Evolutionary conservation across 2,329 filamentous ascomycete genomes (phyloP).

Genomic region (Alternaria dauci): DNA sequence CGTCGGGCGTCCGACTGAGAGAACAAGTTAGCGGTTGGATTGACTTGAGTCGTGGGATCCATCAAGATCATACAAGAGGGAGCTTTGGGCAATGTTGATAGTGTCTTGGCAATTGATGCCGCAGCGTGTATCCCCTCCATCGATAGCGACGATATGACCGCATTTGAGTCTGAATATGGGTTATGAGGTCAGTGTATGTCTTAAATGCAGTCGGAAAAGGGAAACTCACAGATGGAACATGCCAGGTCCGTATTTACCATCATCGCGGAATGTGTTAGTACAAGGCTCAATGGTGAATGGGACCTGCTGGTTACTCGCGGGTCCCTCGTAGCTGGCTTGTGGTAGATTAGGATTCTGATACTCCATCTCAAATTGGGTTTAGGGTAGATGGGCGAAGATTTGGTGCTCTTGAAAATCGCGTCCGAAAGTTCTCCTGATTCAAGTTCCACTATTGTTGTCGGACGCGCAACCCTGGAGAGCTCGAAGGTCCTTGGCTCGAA

Average conservation of each 20-base stretch:
- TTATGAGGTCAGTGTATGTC: too few relatives aligned
- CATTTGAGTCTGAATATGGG: slow-evolving; percentile 15
- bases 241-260: neutral
- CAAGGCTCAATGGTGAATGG: neutral
- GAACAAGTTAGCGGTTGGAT: neutral
- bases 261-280: slow-evolving; percentile 4
- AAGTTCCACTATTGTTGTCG: neutral
- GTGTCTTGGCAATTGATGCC: slow-evolving; percentile 25
- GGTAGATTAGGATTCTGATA: neutral
- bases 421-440: too few relatives aligned
- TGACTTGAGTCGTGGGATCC: neutral
- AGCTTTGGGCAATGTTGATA: neutral
- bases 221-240: slow-evolving; percentile 17
- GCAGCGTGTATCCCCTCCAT: slow-evolving; percentile 18
- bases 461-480: neutral
- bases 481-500: too few relatives aligned
- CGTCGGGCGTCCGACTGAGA: neutral
- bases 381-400: neutral
- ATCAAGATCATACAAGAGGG: neutral
- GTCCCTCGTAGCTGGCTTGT: neutral
- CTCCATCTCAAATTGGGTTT: neutral
- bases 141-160: slow-evolving; percentile 28
- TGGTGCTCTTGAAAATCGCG: neutral
- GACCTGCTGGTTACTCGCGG: neutral
- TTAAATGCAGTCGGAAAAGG: too few relatives aligned